Conservation (phyloP, 805 yeast species). For the Wickerhamiella spandovensis region DNA sequence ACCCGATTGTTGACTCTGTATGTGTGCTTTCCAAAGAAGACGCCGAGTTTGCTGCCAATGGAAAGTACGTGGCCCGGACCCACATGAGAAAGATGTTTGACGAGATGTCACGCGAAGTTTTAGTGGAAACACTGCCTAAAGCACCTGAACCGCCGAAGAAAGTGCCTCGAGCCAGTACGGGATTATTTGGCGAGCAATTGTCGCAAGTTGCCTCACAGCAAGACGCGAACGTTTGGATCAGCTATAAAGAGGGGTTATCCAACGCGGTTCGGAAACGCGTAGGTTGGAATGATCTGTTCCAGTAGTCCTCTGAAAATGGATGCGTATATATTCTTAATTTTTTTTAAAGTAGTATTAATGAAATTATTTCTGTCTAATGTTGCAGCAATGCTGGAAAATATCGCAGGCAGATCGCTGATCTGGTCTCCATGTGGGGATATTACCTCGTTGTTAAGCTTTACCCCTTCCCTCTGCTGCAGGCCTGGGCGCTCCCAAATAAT, state of each 20-base stretch:
- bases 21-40: constrained; percentile 11
- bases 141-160: not conserved
- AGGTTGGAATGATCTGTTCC: constrained; percentile 49
- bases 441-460: not conserved
- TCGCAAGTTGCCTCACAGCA: not conserved
- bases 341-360: too few species aligned
- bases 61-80: constrained; percentile 7
- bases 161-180: not conserved
- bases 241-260: constrained; percentile 81
- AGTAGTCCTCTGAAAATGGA: not conserved
- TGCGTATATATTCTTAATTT: too few species aligned
- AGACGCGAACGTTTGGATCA: constrained; percentile 52
- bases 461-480: not conserved
- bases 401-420: not conserved
- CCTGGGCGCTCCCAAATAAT: not conserved
- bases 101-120: constrained; percentile 1
- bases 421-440: too few species aligned
- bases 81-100: constrained; percentile 5
- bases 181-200: not conserved
- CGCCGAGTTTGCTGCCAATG: constrained; percentile 2
- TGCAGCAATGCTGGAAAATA: not conserved
- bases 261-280: constrained; percentile 80
- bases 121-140: not conserved
- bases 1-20: constrained; percentile 25
- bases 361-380: not conserved